Base-by-base conservation (phyloP, 768 basidiomycete species). In the Lactarius indigo region DNA sequence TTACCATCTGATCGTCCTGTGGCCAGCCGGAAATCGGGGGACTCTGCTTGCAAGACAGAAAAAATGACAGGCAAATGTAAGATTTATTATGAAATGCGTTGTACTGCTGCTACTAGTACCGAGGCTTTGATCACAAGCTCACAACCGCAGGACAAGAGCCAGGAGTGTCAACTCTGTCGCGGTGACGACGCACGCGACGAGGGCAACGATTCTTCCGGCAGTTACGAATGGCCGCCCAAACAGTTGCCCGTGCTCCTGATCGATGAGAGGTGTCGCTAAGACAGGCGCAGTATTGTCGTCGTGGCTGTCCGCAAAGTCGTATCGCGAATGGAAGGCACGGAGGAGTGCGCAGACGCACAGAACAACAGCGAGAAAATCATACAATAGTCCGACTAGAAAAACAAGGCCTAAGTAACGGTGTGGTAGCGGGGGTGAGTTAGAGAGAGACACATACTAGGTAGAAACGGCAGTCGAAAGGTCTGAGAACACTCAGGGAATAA, bases 181-280 rank as follows among this genome's bases (percentile, higher is more conserved):
- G 1, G 84, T 82, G 0, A 92, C 90, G 2, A 90, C 77, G 17
- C 78, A 71, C 0, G 87, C 80, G 9, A 93, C 84, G 15, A 81
- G 78, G 5, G 90, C 64, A 6, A 91, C 84, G 62, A 88, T 84
- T 81, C 88, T 84, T 23, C 93, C 92, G 6, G 91, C 88, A 0
- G 92, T 92, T 18, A 87, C 74, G 73, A 94, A 94, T 2, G 90
- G 89, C 15, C 89, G 80, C 0, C 92, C 92, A 72, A 87, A 91
- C 9, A 88, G 79, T 1, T 88, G 82, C 56, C 79, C 81, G 35
- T 80, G 79, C 64, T 87, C 83, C 70, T 88, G 86, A 0, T 88
- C 89, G 33, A 82, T 79, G 1, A 87, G 88, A 59, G 80, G 78
- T 5, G 85, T 77, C 7, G 83, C 82, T 8, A 69, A 65, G 30